Evolutionary conservation across 352 stramenopile species (phyloP), one percentile per base, ranked within the genome.

Genomic region (Phytophthora syringae): DNA sequence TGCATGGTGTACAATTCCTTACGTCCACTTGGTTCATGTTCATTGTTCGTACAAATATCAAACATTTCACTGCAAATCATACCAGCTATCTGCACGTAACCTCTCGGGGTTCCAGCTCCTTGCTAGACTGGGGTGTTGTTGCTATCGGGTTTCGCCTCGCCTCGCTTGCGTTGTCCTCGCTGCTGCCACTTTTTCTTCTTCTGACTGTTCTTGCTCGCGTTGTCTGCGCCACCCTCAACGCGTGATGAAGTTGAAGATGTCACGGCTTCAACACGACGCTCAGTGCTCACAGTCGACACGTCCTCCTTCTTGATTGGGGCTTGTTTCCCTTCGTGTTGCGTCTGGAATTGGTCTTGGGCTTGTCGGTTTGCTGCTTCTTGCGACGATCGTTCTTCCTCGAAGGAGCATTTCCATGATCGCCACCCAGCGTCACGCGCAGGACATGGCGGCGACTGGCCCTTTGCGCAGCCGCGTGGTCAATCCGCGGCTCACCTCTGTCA

Each of bases 181-280:
- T 60, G 52, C 39, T 60, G 60, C 65, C 66, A 62, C 15, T 59
- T 72, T 34, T 72, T 74, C 47, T 64, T 78, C 56, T 70, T 77
- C 15, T 63, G 60, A 28, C 36, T 50, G 13, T 27, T 15, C 32
- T 72, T 77, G 44, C 32, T 60, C 12, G 51, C 4, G 49, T 48
- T 68, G 21, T 11, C 47, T 34, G 32, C 27, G 22, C 66, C 57
- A 20, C 15, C 47, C 11, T 68, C 32, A 32, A 52, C n/a, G 4
- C 52, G 52, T 37, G 47, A 42, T 25, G 51, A 6, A 12, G 44
- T 40, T 49, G 53, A 24, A 50, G 51, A 28, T 30, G 58, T 30
- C 15, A 50, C 52, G 44, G 36, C 34, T 18, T 77, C 58, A 6
- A 67, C 42, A 20, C 16, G 34, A 28, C 40, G 42, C 37, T 69